Conservation (phyloP, 1,139 yeast species). For the Candida labiduridarum region DNA sequence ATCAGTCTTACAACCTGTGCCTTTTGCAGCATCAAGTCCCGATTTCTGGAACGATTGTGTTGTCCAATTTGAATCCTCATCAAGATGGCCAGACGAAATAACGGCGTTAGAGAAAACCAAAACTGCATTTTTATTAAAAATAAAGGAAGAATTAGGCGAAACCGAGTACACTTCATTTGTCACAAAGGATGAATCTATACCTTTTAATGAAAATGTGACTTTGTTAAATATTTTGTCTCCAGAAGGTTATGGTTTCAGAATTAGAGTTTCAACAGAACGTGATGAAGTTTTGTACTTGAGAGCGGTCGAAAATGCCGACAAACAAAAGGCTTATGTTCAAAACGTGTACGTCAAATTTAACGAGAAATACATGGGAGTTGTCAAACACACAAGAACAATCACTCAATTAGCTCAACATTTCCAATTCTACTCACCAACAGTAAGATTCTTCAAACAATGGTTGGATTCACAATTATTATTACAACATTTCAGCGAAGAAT, state of each 20-base stretch:
- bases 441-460: conserved; percentile 87
- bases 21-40: conserved; percentile 75
- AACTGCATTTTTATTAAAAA: conserved; percentile 80
- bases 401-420: conserved; percentile 71
- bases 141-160: conserved; percentile 59
- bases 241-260: conserved; percentile 81
- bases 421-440: conserved; percentile 77
- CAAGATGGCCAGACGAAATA: conserved; percentile 95
- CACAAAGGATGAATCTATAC: conserved; percentile 65
- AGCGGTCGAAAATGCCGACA: conserved; percentile 65
- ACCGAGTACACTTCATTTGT: conserved; percentile 59
- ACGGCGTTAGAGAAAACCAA: conserved; percentile 85
- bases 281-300: conserved; percentile 75
- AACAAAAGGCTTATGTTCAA: conserved; percentile 61
- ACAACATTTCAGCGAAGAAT: conserved; percentile 72
- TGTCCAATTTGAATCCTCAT: conserved; percentile 84
- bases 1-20: conserved; percentile 77
- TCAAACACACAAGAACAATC: conserved; percentile 82
- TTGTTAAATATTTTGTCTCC: conserved; percentile 73
- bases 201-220: conserved; percentile 61
- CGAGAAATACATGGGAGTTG: conserved; percentile 65
- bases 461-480: conserved; percentile 69
- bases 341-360: conserved; percentile 65
- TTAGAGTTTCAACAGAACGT: conserved; percentile 76
- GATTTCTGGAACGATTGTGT: conserved; percentile 81